These are phyloP conservation scores for Cardamine occulta DNA, from an alignment of 345 rosid genomes.

Conservation along the genomic window DNA sequence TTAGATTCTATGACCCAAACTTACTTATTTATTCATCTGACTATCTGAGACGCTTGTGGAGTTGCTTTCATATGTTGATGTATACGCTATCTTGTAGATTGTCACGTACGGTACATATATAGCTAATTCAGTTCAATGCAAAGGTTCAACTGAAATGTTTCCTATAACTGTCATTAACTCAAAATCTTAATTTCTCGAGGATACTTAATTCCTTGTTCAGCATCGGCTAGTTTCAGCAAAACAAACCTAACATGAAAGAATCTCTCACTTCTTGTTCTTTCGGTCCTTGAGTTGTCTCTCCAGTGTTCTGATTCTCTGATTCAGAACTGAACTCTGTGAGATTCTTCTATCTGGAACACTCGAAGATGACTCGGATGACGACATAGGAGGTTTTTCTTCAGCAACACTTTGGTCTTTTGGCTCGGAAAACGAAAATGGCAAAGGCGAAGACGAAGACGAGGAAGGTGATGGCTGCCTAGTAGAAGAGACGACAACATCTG, in stretches of 20 bases:
- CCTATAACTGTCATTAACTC: background rate
- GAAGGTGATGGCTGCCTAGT: constrained; percentile 29
- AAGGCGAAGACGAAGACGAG: constrained; percentile 27
- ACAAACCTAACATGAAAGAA: constrained; percentile 21
- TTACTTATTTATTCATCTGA: too few relatives aligned
- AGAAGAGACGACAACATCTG: constrained; percentile 34
- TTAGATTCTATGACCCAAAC: too few relatives aligned
- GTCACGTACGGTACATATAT: background rate
- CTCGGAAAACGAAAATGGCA: constrained; percentile 41
- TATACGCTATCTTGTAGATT: background rate
- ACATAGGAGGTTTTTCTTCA: constrained; percentile 24
- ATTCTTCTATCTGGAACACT: constrained; percentile 42
- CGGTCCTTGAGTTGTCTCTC: constrained; percentile 48
- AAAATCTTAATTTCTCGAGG: constrained; percentile 8
- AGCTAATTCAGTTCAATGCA: constrained; percentile 11
- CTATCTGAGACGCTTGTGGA: too few relatives aligned
- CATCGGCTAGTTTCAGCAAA: constrained; percentile 23
- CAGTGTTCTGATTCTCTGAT: constrained; percentile 48
- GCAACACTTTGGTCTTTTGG: constrained; percentile 32
- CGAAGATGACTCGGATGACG: constrained; percentile 37
- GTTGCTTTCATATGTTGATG: background rate
- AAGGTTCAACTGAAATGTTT: background rate
- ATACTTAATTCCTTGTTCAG: background rate
- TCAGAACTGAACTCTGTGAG: constrained; percentile 45
- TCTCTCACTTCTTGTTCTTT: constrained; percentile 43